These are phyloP conservation scores for Wickerhamiella nectarea DNA, from an alignment of 805 yeast genomes.

Conservation along the genomic window DNA sequence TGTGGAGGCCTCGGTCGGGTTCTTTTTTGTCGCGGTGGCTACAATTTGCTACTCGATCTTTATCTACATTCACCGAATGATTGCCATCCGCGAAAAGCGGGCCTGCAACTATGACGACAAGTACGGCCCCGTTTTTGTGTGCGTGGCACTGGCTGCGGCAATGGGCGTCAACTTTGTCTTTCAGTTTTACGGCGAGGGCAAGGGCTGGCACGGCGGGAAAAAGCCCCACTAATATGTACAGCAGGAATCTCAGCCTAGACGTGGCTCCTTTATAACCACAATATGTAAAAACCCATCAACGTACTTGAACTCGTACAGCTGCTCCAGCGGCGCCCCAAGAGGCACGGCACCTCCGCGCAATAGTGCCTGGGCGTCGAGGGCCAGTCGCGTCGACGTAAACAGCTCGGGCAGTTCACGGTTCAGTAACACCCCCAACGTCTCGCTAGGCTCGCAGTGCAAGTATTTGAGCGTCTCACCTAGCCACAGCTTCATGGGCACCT, in stretches of 20 bases:
- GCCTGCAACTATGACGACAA: constrained; percentile 79
- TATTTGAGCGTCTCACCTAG: neutral
- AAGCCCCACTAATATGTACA: too few relatives aligned
- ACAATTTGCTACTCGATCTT: constrained; percentile 61
- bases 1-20: constrained; percentile 71
- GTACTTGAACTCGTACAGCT: constrained; percentile 36
- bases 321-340: constrained; percentile 31
- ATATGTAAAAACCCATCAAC: constrained; percentile 58
- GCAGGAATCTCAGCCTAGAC: too few relatives aligned
- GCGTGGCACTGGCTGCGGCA: constrained; percentile 58
- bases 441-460: neutral
- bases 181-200: constrained; percentile 20
- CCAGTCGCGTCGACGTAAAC: constrained; percentile 30
- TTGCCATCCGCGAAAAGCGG: constrained; percentile 66
- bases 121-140: constrained; percentile 74
- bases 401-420: constrained; percentile 32
- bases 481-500: constrained; percentile 26
- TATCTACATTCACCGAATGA: constrained; percentile 68
- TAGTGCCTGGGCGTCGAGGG: constrained; percentile 32
- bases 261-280: too few relatives aligned
- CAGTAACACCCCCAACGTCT: constrained; percentile 32
- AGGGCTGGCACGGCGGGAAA: constrained; percentile 10
- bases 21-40: constrained; percentile 64
- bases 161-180: constrained; percentile 33
- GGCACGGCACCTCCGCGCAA: constrained; percentile 46